A percentile compares a stretch with the other conserved stretches of the same genome.
Evolutionary conservation across 768 basidiomycete genomes (phyloP).

Genomic region (Lactarius psammicola): DNA sequence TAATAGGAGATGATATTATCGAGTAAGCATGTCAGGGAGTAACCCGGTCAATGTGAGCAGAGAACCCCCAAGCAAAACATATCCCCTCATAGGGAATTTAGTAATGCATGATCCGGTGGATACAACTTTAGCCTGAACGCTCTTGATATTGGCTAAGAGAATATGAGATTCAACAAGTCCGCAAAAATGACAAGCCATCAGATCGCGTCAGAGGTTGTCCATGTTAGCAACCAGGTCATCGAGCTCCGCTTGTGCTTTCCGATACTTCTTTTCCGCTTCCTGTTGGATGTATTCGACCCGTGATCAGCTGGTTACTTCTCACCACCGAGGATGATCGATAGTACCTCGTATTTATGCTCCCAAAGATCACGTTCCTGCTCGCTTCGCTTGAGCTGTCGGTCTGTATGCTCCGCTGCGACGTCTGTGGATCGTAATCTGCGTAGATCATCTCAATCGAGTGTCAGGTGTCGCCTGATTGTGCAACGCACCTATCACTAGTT

Average conservation of each 20-base stretch:
- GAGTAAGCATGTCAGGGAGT: no score
- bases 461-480: background rate
- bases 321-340: background rate
- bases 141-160: background rate
- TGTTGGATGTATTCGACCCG: background rate
- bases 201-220: slow-evolving; percentile 21
- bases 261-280: slow-evolving; percentile 20
- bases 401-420: slow-evolving; percentile 18
- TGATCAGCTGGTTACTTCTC: background rate
- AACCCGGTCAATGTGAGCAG: no score
- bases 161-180: background rate
- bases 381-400: slow-evolving; percentile 18
- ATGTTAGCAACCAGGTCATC: slow-evolving; percentile 22
- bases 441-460: slow-evolving; percentile 1
- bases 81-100: no score
- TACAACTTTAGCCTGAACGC: background rate
- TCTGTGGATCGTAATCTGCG: slow-evolving; percentile 17
- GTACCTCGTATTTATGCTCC: slow-evolving; percentile 25
- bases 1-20: background rate
- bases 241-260: slow-evolving; percentile 20
- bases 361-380: slow-evolving; percentile 19
- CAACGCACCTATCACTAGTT: slow-evolving; percentile 6
- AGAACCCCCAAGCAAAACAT: no score
- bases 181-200: background rate
- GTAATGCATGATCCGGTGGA: no score